A percentile compares a stretch with the other conserved stretches of the same genome.
Evolutionary conservation across 768 basidiomycete genomes (phyloP).

Genomic region (Agaricus sinodeliciosus): DNA sequence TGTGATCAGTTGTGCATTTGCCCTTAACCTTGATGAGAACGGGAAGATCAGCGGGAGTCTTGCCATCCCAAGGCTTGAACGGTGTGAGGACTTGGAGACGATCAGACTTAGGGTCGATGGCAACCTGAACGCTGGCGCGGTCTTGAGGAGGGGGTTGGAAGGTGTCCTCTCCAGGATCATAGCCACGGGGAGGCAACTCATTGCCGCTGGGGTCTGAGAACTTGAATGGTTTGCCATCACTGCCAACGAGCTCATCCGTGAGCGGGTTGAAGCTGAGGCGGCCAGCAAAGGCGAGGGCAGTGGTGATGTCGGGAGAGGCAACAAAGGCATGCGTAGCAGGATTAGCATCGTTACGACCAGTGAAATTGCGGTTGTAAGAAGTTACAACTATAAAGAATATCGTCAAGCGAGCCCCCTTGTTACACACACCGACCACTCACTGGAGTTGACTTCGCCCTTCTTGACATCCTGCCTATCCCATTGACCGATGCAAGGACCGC

Average conservation of each 20-base stretch:
- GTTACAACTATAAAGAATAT: constrained; percentile 67
- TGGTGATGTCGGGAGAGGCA: constrained; percentile 91
- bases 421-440: constrained; percentile 35
- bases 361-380: constrained; percentile 99
- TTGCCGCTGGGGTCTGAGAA: constrained; percentile 88
- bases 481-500: constrained; percentile 98
- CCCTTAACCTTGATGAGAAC: constrained; percentile 97
- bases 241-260: constrained; percentile 79
- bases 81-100: constrained; percentile 88
- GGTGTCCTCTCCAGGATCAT: constrained; percentile 95
- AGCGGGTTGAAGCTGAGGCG: constrained; percentile 95
- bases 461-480: constrained; percentile 97
- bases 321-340: constrained; percentile 97
- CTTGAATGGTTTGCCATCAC: constrained; percentile 96
- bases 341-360: constrained; percentile 99
- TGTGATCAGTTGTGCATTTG: constrained; percentile 99
- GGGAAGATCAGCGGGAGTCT: constrained; percentile 84
- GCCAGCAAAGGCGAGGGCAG: constrained; percentile 94
- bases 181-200: constrained; percentile 92
- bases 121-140: constrained; percentile 77
- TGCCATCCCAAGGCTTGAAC: constrained; percentile 90
- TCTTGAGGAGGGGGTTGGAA: constrained; percentile 93
- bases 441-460: constrained; percentile 96
- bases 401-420: constrained; percentile 5
- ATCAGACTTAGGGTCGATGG: constrained; percentile 77